phyloP scores from a whole-genome alignment of 1,139 yeast genomes.

The Meyerozyma sp. region DNA sequence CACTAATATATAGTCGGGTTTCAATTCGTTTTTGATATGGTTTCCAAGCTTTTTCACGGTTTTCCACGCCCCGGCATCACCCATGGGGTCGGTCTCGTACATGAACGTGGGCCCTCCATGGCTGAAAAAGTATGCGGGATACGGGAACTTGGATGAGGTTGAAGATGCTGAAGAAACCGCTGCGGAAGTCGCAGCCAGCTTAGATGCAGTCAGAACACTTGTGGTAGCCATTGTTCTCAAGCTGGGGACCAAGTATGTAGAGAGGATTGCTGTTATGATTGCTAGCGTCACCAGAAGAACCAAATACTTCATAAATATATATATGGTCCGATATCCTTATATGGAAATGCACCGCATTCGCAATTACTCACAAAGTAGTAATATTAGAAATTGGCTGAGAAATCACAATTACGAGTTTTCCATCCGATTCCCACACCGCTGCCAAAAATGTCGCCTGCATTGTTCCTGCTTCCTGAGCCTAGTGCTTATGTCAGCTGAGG shows the following conservation, averaged over 20 bases:
- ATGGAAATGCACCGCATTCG: not conserved
- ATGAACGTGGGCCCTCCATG: constrained; percentile 81
- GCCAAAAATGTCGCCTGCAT: not conserved
- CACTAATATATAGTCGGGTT: constrained; percentile 61
- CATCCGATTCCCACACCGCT: not conserved
- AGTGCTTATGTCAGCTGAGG: not conserved
- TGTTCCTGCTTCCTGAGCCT: not conserved
- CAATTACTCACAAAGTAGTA: not conserved
- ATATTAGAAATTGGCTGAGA: not conserved
- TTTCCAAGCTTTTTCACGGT: constrained; percentile 45
- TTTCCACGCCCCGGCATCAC: constrained; percentile 58
- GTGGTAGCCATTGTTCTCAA: not conserved
- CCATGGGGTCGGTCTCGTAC: constrained; percentile 38
- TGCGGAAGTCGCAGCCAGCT: not conserved
- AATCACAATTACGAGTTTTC: not conserved
- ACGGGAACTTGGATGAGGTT: constrained; percentile 12
- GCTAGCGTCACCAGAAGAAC: not conserved
- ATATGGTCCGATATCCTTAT: not conserved
- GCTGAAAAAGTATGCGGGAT: constrained; percentile 61
- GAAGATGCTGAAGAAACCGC: not conserved
- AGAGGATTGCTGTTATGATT: not conserved
- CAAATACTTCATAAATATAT: not conserved
- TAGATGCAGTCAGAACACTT: not conserved
- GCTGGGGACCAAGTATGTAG: not conserved
- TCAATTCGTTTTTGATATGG: constrained; percentile 39